phyloP scores from a whole-genome alignment of 2,329 filamentous ascomycete genomes.

The Talaromyces sp. region DNA sequence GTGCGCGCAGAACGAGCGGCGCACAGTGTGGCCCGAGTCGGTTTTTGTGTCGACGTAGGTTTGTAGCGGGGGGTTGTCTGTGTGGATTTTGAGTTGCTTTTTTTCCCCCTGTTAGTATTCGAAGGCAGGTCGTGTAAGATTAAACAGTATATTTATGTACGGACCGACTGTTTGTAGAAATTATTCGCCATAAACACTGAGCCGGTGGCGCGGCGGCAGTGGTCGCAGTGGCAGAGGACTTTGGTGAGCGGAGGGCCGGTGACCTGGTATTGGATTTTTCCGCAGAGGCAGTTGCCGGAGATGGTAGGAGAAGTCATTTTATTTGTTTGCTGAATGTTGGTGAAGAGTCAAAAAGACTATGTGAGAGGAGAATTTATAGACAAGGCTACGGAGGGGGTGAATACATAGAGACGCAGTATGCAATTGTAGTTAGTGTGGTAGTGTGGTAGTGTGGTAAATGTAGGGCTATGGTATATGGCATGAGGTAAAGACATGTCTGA shows the following conservation, averaged over 20 bases:
- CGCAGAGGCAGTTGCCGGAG: slow-evolving; percentile 3
- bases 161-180: slow-evolving; percentile 3
- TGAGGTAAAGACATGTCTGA: too few species aligned
- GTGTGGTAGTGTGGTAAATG: too few species aligned
- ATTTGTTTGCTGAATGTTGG: too few species aligned
- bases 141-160: background rate
- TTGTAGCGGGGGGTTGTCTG: background rate
- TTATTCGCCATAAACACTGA: slow-evolving; percentile 5
- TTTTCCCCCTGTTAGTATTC: background rate
- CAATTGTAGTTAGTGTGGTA: too few species aligned
- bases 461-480: too few species aligned
- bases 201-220: slow-evolving; percentile 3
- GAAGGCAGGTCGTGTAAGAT: too few species aligned
- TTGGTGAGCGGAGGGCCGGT: background rate
- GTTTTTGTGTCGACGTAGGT: slow-evolving; percentile 2
- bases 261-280: slow-evolving; percentile 5
- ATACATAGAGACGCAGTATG: too few species aligned
- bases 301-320: background rate
- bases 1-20: background rate
- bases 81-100: background rate
- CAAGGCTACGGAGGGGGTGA: too few species aligned
- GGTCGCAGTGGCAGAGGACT: slow-evolving; percentile 15
- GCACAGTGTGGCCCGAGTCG: background rate
- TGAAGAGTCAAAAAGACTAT: too few species aligned
- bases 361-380: too few species aligned